Evolutionary conservation across 305 asterid genomes (phyloP).

Genomic region (Solanum aculeatissimum): DNA sequence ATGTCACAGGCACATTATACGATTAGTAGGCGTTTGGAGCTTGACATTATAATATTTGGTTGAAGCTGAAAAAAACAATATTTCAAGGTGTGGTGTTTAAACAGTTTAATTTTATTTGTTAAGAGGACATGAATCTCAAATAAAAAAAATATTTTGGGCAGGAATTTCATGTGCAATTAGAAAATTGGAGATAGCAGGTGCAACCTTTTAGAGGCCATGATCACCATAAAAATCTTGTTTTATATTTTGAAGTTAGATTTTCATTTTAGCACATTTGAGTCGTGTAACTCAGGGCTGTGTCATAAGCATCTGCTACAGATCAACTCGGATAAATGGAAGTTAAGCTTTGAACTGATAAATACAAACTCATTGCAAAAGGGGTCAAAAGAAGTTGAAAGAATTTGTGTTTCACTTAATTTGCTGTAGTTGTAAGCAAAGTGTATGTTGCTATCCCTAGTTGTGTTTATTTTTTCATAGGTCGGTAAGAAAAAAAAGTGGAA

Average conservation of each 20-base stretch:
- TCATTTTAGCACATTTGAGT: not conserved
- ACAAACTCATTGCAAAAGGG: not conserved
- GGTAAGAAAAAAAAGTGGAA: not conserved
- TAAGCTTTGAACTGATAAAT: not conserved
- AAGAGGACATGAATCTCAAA: not conserved
- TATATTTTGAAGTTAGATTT: not conserved
- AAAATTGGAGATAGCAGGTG: not conserved
- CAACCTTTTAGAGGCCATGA: not conserved
- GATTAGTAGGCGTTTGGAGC: not conserved
- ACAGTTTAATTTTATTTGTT: not conserved
- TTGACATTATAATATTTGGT: not conserved
- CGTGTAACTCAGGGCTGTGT: not conserved
- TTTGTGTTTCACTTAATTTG: not conserved
- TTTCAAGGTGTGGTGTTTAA: not conserved
- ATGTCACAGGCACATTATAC: not conserved
- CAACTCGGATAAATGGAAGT: not conserved
- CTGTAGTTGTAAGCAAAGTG: too few relatives aligned
- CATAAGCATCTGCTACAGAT: not conserved
- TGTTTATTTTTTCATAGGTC: not conserved
- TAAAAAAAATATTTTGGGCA: not conserved
- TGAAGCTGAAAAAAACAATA: not conserved
- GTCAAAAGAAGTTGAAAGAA: not conserved
- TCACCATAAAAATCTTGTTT: not conserved
- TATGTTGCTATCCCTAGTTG: not conserved
- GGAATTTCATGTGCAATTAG: not conserved